These are phyloP conservation scores for Fragilaria radians DNA, from an alignment of 108 stramenopile species.

Conservation along the genomic window DNA sequence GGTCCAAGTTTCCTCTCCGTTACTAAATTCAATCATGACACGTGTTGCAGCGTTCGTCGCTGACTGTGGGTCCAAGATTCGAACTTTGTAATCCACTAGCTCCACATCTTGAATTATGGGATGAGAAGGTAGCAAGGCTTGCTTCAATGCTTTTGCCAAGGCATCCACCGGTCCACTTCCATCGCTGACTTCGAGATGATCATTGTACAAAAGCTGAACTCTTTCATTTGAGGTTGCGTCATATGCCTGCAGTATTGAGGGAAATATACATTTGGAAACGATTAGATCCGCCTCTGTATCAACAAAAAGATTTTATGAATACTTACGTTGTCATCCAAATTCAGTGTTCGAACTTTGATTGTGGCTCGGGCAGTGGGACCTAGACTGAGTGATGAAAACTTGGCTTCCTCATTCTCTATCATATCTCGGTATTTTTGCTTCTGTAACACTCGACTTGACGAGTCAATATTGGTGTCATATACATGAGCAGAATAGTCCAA, in stretches of 20 bases:
- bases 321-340: conserved; percentile 15
- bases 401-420: too few species aligned
- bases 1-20: conserved; percentile 57
- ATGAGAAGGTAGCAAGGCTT: conserved; percentile 72
- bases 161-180: conserved; percentile 94
- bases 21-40: conserved; percentile 83
- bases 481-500: conserved; percentile 84
- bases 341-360: conserved; percentile 71
- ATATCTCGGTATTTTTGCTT: too few species aligned
- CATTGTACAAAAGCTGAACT: conserved; percentile 10
- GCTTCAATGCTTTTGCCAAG: conserved; percentile 67
- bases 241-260: background rate
- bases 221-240: background rate
- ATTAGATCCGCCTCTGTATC: too few species aligned
- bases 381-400: background rate
- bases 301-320: background rate
- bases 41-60: conserved; percentile 86
- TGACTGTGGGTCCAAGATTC: conserved; percentile 84
- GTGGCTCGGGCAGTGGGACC: conserved; percentile 75
- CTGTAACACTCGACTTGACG: conserved; percentile 65
- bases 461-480: conserved; percentile 76
- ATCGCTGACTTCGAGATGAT: conserved; percentile 78
- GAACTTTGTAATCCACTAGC: conserved; percentile 92
- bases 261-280: too few species aligned
- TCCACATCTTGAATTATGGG: conserved; percentile 61